These are phyloP conservation scores for Trichoderma koningii DNA, from an alignment of 2,329 filamentous ascomycete genomes.

Conservation along the genomic window DNA sequence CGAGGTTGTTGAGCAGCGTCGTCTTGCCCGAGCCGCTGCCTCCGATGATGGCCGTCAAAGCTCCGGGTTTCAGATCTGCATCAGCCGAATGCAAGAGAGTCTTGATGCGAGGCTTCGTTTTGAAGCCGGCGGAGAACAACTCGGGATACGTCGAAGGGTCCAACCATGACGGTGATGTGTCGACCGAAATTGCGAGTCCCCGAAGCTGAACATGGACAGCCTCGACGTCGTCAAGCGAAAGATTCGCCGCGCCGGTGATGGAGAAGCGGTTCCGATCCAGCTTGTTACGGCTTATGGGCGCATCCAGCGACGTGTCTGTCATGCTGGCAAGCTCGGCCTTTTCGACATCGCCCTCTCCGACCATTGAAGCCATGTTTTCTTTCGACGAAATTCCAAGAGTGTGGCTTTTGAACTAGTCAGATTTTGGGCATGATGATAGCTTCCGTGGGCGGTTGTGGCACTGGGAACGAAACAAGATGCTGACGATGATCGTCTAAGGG, in stretches of 20 bases:
- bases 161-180: constrained; percentile 58
- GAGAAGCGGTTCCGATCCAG: constrained; percentile 34
- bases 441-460: background rate
- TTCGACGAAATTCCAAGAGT: background rate
- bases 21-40: constrained; percentile 75
- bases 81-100: constrained; percentile 64
- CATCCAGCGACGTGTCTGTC: constrained; percentile 37
- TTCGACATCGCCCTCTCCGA: constrained; percentile 34
- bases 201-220: constrained; percentile 57
- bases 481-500: background rate
- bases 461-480: constrained; percentile 1
- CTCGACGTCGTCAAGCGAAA: constrained; percentile 56
- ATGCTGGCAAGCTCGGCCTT: constrained; percentile 41
- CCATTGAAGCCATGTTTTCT: background rate
- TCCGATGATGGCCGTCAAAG: constrained; percentile 73
- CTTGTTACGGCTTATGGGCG: constrained; percentile 26
- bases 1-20: constrained; percentile 69
- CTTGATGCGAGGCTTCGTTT: constrained; percentile 46
- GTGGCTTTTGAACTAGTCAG: constrained; percentile 15
- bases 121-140: constrained; percentile 43
- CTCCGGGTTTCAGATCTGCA: constrained; percentile 65
- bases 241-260: constrained; percentile 40
- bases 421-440: constrained; percentile 2
- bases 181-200: constrained; percentile 57
- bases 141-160: constrained; percentile 51